phyloP scores from a whole-genome alignment of 75 land plant species.

The Picea glauca region DNA sequence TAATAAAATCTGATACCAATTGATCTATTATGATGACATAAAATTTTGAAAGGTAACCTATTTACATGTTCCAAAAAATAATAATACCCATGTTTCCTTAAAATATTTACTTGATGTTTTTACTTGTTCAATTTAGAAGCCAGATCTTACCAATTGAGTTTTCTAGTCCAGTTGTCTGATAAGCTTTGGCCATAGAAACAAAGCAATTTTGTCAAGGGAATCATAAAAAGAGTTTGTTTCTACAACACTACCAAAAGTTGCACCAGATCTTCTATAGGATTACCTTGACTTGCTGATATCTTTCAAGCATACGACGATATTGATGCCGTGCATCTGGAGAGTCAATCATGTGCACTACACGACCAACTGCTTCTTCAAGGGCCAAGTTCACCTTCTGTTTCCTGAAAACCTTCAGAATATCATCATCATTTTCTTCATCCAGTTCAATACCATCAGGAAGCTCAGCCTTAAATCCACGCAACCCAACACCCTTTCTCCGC shows the following conservation, averaged over 20 bases:
- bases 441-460: constrained; percentile 17
- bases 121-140: neutral
- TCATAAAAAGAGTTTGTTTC: neutral
- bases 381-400: constrained; percentile 63
- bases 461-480: constrained; percentile 71
- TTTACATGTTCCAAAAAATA: neutral
- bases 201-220: neutral
- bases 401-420: constrained; percentile 69
- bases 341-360: constrained; percentile 80
- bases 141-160: neutral
- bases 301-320: constrained; percentile 78
- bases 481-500: constrained; percentile 79
- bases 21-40: neutral
- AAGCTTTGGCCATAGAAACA: neutral
- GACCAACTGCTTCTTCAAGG: constrained; percentile 64
- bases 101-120: neutral
- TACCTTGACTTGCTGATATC: constrained; percentile 61
- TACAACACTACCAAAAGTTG: neutral
- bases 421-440: constrained; percentile 56
- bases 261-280: neutral
- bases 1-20: neutral
- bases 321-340: constrained; percentile 79
- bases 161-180: neutral
- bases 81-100: neutral
- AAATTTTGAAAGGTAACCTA: neutral